Base-by-base conservation (phyloP, 768 basidiomycete genomes). In the Tylopilus rubrobrunneus region DNA sequence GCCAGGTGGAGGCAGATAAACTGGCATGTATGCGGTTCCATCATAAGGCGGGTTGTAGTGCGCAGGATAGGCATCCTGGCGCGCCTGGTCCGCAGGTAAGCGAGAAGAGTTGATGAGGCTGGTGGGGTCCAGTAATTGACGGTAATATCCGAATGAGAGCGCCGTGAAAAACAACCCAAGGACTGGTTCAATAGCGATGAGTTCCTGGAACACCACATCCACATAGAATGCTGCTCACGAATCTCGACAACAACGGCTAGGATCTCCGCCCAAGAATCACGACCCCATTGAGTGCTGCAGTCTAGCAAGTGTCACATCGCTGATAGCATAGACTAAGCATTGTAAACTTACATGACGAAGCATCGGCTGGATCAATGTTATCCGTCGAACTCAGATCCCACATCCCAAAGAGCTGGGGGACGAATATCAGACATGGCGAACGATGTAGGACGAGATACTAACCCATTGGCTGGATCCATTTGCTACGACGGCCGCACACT, bases 91-190 rank as follows among this genome's bases (percentile, higher is more conserved):
- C 19, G 52, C 73, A 55, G 57, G 83, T n/a, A 66, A 47, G 40
- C 82, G 82, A 12, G 70, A 62, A 40, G 75, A 60, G 64, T 86
- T 85, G 49, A 71, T 78, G 37, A 76, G 68, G 57, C 80, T 81
- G 4, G 78, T 67, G 1, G 91, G 90, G 67, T 91, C 86, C 33
- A 84, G 77, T 2, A 83, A 64, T 70, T 94, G 91, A 23, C 85
- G 84, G 64, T 87, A 84, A 74, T 85, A 94, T 14, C 78, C 75
- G 65, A 86, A 87, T 3, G 84, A 80, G 59, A 89, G 61, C 45
- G 77, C 57, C n/a, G 80, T 78, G 75, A 91, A 89, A 55, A 92
- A 65, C 36, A 74, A 59, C 42, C 78, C 75, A 45, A 87, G 61
- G 45, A 82, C 85, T 88, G 60, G 2, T 28, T 1, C n/a, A 21